These are phyloP conservation scores for Trichosporon sp. DNA, from an alignment of 1,284 basidiomycete species.

Conservation along the genomic window DNA sequence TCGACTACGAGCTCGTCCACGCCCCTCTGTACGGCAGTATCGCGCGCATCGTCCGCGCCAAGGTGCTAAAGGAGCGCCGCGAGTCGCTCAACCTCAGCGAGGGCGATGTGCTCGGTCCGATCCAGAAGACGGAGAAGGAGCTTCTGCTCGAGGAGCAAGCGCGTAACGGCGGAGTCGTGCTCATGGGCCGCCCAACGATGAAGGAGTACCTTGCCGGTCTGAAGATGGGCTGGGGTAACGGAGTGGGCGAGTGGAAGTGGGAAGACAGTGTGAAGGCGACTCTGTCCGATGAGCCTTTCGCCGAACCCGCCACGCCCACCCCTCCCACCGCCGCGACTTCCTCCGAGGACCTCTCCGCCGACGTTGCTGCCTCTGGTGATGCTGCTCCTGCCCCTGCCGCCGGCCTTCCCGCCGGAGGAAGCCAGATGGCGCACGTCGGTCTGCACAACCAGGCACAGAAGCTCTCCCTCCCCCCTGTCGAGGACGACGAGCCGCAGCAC, in stretches of 20 bases:
- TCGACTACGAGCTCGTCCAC: slow-evolving; percentile 81
- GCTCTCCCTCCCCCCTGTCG: slow-evolving; percentile 20
- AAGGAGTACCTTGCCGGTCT: slow-evolving; percentile 93
- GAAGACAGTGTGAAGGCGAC: slow-evolving; percentile 70
- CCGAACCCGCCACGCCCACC: slow-evolving; percentile 11
- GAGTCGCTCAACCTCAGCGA: slow-evolving; percentile 59
- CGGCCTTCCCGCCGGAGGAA: slow-evolving; percentile 5
- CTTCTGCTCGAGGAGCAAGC: slow-evolving; percentile 59
- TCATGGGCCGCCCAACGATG: slow-evolving; percentile 84
- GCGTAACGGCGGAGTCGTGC: slow-evolving; percentile 72
- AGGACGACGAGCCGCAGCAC: slow-evolving; percentile 1
- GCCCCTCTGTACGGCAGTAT: slow-evolving; percentile 83
- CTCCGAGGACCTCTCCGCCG: slow-evolving; percentile 15
- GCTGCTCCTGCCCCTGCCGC: background rate
- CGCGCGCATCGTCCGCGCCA: slow-evolving; percentile 50
- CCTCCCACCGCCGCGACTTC: too few relatives aligned
- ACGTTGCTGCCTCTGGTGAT: background rate
- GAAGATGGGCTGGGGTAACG: slow-evolving; percentile 75
- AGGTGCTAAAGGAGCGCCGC: slow-evolving; percentile 54
- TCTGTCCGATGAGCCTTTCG: slow-evolving; percentile 62
- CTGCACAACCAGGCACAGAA: background rate
- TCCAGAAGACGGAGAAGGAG: slow-evolving; percentile 55
- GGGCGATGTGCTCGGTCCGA: slow-evolving; percentile 50
- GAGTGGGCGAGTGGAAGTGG: slow-evolving; percentile 62
- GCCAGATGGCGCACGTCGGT: slow-evolving; percentile 25